A percentile compares a stretch with the other conserved stretches of the same genome.
Conservation (phyloP, 192 early-diverging fungal species). For the Coemansia sp. region DNA sequence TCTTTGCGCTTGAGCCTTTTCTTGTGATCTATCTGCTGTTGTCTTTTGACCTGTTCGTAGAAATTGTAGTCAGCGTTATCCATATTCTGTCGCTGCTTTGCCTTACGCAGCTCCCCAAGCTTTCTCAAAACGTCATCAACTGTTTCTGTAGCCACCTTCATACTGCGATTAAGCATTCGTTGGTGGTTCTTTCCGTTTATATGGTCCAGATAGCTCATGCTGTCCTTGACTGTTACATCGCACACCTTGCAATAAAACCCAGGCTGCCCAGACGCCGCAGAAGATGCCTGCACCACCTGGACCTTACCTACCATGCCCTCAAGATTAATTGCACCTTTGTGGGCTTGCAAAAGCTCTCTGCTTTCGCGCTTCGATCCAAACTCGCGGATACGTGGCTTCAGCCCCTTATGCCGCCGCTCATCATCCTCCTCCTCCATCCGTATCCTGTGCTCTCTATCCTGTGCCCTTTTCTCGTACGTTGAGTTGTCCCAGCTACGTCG, state of each 20-base stretch:
- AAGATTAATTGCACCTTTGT: constrained; percentile 67
- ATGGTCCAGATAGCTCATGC: constrained; percentile 86
- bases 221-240: constrained; percentile 88
- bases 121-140: constrained; percentile 74
- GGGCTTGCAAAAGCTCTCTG: constrained; percentile 57
- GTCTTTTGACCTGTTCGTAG: constrained; percentile 64
- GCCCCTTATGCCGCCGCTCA: constrained; percentile 60
- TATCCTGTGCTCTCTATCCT: constrained; percentile 58
- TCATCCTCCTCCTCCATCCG: constrained; percentile 54
- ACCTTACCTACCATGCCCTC: constrained; percentile 79
- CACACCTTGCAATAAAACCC: constrained; percentile 93
- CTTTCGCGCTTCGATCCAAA: constrained; percentile 24
- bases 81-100: constrained; percentile 55
- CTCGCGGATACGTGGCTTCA: constrained; percentile 13
- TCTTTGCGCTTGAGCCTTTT: constrained; percentile 44
- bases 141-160: constrained; percentile 79
- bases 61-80: constrained; percentile 44
- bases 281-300: constrained; percentile 70
- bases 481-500: constrained; percentile 68
- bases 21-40: constrained; percentile 64
- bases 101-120: constrained; percentile 69
- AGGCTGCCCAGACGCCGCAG: constrained; percentile 65
- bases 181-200: constrained; percentile 91
- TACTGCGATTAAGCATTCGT: constrained; percentile 75
- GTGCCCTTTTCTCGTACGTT: constrained; percentile 68